Evolutionary conservation across 2,329 filamentous ascomycete genomes (phyloP), one percentile per base, ranked within the genome.

Genomic region (Curvularia sp.): DNA sequence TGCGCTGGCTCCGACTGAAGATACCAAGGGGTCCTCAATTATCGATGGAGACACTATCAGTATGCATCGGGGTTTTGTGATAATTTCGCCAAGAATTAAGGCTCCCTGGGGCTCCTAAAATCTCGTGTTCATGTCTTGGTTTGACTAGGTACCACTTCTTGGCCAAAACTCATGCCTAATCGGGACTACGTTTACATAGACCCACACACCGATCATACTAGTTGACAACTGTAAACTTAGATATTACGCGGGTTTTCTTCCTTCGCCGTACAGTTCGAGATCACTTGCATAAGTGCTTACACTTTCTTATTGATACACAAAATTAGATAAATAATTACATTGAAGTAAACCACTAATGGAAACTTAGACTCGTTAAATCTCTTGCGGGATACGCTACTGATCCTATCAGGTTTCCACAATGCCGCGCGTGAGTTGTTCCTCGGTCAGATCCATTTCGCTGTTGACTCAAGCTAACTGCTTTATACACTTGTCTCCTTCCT

Each of bases 61-160:
- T 28, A 44, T 44, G 42, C 42, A 28, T 44, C 13, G 24, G 15
- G 24, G 1, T 44, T 44, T 44, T 28, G 15, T 44, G 22, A 28
- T 28, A 44, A 44, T 44, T 9, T 28, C 42, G 42, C 42, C 42
- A 44, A 44, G 42, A 18, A n/a, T 28, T 44, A 44, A 44, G 42
- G 24, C 42, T 8, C 15, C 24, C 7, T 28, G 26, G 41, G 12
- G 41, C 41, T 43, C 13, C 22, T 5, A 44, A 44, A 44, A 44
- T 44, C 5, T 44, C 42, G 12, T 44, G 6, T 44, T 28, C 24
- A 44, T 28, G 24, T 44, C 42, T 44, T 44, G 42, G 13, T 28
- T 44, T n/a, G 42, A 44, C 42, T 28, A 9, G 42, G 42, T n/a
- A 28, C 24, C 24, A 26, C 42, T 44, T 44, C 42, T 44, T 44